Conservation (phyloP, 2,329 filamentous ascomycete species). For the Plenodomus biglobosus region DNA sequence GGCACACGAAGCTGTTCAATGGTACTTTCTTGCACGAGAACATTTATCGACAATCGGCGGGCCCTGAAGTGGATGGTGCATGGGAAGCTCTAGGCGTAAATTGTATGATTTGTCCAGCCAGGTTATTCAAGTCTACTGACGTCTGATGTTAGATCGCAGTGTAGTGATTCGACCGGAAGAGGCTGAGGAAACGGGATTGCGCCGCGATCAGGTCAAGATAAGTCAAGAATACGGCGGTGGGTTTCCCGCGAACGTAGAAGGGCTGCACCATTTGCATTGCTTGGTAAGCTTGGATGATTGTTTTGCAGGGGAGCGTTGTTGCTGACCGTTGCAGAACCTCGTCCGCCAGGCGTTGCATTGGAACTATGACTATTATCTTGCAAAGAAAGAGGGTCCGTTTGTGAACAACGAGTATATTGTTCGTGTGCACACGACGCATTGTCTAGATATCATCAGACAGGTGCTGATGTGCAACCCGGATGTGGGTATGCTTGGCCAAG, state of each 20-base stretch:
- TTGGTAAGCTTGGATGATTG: slow-evolving; percentile 46
- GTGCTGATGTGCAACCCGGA: slow-evolving; percentile 66
- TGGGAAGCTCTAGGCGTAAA: slow-evolving; percentile 58
- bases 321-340: slow-evolving; percentile 52
- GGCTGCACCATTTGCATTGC: slow-evolving; percentile 61
- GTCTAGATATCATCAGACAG: slow-evolving; percentile 63
- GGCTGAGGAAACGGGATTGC: slow-evolving; percentile 55
- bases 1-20: slow-evolving; percentile 54
- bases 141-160: slow-evolving; percentile 27
- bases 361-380: slow-evolving; percentile 62
- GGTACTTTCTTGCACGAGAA: slow-evolving; percentile 59
- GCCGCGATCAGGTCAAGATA: slow-evolving; percentile 58
- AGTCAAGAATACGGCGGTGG: slow-evolving; percentile 59
- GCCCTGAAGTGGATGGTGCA: slow-evolving; percentile 59
- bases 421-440: slow-evolving; percentile 60
- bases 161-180: slow-evolving; percentile 55
- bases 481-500: slow-evolving; percentile 61
- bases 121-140: background rate
- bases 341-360: slow-evolving; percentile 61
- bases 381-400: slow-evolving; percentile 56
- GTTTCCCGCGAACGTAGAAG: slow-evolving; percentile 60
- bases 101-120: slow-evolving; percentile 44
- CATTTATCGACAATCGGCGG: slow-evolving; percentile 53
- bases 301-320: background rate
- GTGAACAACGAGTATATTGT: slow-evolving; percentile 58